phyloP scores from a whole-genome alignment of 2,329 filamentous ascomycete genomes.

The Amauroascus verrucosus region DNA sequence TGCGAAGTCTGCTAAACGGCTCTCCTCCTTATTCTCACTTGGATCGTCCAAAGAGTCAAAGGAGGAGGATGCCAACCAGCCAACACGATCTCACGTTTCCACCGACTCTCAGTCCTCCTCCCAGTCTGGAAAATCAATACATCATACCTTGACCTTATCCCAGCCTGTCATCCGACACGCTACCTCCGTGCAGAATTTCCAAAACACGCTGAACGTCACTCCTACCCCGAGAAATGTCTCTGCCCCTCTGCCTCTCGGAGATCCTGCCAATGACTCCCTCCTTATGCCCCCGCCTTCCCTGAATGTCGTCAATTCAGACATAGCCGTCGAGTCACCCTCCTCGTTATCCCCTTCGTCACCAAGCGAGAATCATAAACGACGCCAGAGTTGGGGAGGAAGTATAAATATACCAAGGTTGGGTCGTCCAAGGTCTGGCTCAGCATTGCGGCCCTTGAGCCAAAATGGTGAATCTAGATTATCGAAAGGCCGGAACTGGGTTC shows the following conservation, averaged over 20 bases:
- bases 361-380: slow-evolving; percentile 28
- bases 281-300: slow-evolving; percentile 35
- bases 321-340: slow-evolving; percentile 27
- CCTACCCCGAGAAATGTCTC: slow-evolving; percentile 16
- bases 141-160: background rate
- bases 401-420: slow-evolving; percentile 26
- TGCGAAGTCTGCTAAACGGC: slow-evolving; percentile 36
- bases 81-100: background rate
- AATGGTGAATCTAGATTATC: slow-evolving; percentile 17
- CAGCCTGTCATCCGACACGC: slow-evolving; percentile 13
- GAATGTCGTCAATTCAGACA: slow-evolving; percentile 29
- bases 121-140: slow-evolving; percentile 18
- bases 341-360: too few relatives aligned
- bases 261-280: slow-evolving; percentile 19
- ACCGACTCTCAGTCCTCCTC: slow-evolving; percentile 22
- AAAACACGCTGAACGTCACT: background rate
- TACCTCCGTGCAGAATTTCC: slow-evolving; percentile 16
- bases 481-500: slow-evolving; percentile 39
- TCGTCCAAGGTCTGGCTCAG: slow-evolving; percentile 27
- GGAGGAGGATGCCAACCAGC: background rate
- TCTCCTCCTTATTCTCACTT: slow-evolving; percentile 38
- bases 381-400: slow-evolving; percentile 27
- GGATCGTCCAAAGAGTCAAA: slow-evolving; percentile 27
- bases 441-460: slow-evolving; percentile 25
- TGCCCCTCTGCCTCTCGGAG: slow-evolving; percentile 20